Evolutionary conservation across 1,139 yeast genomes (phyloP).

Genomic region (Lipomyces yarrowii): DNA sequence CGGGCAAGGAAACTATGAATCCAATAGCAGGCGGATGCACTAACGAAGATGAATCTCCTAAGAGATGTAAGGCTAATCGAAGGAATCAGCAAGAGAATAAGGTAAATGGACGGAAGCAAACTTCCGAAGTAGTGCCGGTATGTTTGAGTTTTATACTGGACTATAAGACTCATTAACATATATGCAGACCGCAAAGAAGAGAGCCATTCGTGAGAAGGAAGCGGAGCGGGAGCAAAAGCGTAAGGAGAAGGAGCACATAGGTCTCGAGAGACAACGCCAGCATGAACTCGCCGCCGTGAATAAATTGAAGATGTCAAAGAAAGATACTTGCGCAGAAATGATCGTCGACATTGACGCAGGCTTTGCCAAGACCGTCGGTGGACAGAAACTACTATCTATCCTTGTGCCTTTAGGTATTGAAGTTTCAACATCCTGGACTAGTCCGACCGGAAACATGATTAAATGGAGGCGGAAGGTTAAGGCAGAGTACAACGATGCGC

Average conservation of each 20-base stretch:
- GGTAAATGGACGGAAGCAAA: background rate
- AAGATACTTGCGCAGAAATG: slow-evolving; percentile 33
- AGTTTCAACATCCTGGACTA: slow-evolving; percentile 21
- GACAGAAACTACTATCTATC: slow-evolving; percentile 23
- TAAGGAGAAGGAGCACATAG: slow-evolving; percentile 11
- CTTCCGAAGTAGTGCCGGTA: background rate
- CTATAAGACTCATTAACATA: background rate
- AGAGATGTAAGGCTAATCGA: background rate
- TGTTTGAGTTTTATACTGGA: background rate
- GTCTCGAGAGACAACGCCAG: slow-evolving; percentile 8
- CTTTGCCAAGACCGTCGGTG: slow-evolving; percentile 20
- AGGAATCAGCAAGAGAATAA: background rate
- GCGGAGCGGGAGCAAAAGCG: slow-evolving; percentile 16
- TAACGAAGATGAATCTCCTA: background rate
- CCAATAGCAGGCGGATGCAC: background rate
- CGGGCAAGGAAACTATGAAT: background rate
- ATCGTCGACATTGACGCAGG: slow-evolving; percentile 31
- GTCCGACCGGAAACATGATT: slow-evolving; percentile 29
- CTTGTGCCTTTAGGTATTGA: slow-evolving; percentile 18
- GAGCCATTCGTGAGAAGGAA: slow-evolving; percentile 8
- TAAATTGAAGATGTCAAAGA: slow-evolving; percentile 26
- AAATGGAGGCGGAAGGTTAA: slow-evolving; percentile 31
- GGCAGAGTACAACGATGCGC: slow-evolving; percentile 28
- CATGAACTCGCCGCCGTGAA: slow-evolving; percentile 31
- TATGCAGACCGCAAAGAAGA: slow-evolving; percentile 1